A percentile compares a stretch with the other conserved stretches of the same genome.
Conservation (phyloP, 768 basidiomycete genomes). For the Xerocomellus dryophilus region DNA sequence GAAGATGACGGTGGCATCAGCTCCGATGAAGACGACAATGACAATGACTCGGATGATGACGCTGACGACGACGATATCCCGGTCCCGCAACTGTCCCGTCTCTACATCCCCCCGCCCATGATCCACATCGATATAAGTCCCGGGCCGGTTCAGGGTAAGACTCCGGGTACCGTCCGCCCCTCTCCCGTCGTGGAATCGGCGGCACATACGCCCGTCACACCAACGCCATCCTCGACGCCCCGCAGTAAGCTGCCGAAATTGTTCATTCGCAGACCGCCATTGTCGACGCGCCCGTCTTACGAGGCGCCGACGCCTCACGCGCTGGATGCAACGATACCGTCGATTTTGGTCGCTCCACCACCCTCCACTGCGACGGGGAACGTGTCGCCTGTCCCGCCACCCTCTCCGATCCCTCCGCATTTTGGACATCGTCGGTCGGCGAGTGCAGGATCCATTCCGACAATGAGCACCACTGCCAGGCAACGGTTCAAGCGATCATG, state of each 20-base stretch:
- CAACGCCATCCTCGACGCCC: slow-evolving; percentile 22
- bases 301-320: slow-evolving; percentile 12
- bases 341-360: slow-evolving; percentile 16
- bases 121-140: slow-evolving; percentile 21
- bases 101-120: slow-evolving; percentile 21
- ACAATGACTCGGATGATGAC: slow-evolving; percentile 29
- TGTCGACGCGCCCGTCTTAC: slow-evolving; percentile 32
- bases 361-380: slow-evolving; percentile 9
- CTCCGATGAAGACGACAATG: slow-evolving; percentile 46
- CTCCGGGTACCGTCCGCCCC: slow-evolving; percentile 25
- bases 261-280: slow-evolving; percentile 34
- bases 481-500: slow-evolving; percentile 42
- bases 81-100: slow-evolving; percentile 20
- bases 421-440: slow-evolving; percentile 31
- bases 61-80: slow-evolving; percentile 35
- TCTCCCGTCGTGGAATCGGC: slow-evolving; percentile 21
- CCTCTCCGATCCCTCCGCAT: slow-evolving; percentile 23
- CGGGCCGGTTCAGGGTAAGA: slow-evolving; percentile 4
- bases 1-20: slow-evolving; percentile 81
- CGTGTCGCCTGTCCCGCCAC: slow-evolving; percentile 11
- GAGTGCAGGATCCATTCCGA: slow-evolving; percentile 31
- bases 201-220: slow-evolving; percentile 26
- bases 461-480: slow-evolving; percentile 24
- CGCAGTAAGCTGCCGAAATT: slow-evolving; percentile 34
- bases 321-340: slow-evolving; percentile 4